Evolutionary conservation across 1,284 basidiomycete genomes (phyloP), one percentile per base, ranked within the genome.

Genomic region (Ganoderma meredithae): DNA sequence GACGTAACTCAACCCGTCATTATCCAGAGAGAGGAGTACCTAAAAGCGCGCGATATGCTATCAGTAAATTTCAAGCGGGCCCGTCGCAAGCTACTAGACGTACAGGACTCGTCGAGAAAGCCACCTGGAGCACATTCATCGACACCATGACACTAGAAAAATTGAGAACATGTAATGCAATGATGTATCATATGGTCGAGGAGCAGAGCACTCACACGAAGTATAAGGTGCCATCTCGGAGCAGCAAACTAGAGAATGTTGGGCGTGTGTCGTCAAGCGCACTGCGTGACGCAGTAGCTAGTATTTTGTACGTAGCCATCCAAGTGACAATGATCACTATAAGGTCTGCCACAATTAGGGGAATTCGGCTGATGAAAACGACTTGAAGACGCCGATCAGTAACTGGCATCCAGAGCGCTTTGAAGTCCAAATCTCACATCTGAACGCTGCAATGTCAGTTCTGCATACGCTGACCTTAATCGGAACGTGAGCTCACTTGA

Each of bases 91-190:
- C 15, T 8, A 60, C 19, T 31, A 31, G 27, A 61, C 41, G 25
- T 27, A 62, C 61, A 3, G 61, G 19, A n/a, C 31, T 40, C 4
- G 33, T 62, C n/a, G 61, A 62, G 47, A 62, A 62, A 25, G 44
- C 15, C 1, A 62, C 33, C 10, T 62, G 61, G 47, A 62, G 7
- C 3, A n/a, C 47, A 33, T 62, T 62, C 61, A 62, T 62, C 31
- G 36, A 22, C 8, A 62, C 10, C 31, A 62, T 31, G 15, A 52
- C 61, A 2, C 61, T 62, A 44, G 15, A 1, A 36, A 36, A 19
- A 3, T 31, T 31, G 27, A 15, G 2, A 25, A 3, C 7, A 36
- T 62, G 27, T 27, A 3, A 62, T 27, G 8, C 15, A 43, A 1
- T 17, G n/a, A n/a, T n/a, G n/a, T n/a, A 4, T 43, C 12, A 15